Evolutionary conservation across 352 stramenopile species (phyloP), one percentile per base, ranked within the genome.

Genomic region (Phytopythium litorale): DNA sequence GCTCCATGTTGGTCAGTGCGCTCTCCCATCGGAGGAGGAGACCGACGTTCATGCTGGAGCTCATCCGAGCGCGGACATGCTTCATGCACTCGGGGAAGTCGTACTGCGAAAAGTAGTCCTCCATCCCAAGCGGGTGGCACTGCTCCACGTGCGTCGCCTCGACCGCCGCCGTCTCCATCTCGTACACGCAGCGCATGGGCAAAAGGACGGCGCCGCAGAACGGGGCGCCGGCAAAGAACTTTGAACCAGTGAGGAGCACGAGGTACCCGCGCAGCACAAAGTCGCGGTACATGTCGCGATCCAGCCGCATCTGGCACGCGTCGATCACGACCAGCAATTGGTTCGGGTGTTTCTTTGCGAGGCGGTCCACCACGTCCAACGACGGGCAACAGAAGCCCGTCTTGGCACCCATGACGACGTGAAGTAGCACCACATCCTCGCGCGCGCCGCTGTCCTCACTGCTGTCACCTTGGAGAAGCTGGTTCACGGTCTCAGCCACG

Each of bases 131-230:
- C 7, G 88, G 88, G 28, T 88, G 68, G 53, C 81, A 89, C 19
- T 87, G 35, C 61, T 91, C 77, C 1, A 75, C 76, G 59, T 87
- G 70, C 23, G 78, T 75, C 25, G 53, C 19, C 46, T 84, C 73
- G 7, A 85, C 69, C 7, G 78, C 76, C 7, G 76, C 75, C 9
- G 71, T 72, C 75, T 96, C 85, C 69, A 97, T 86, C 62, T 96
- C 88, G 46, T 82, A 79, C 23, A 94, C 76, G 40, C 78, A 89
- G 21, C 74, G 79, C 62, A 86, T 87, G 0, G 89, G 86, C 62
- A 96, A 67, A n/a, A 96, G 60, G 51, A 96, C 81, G 4, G 82
- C 84, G 57, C 89, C 89, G 51, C 86, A 94, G 64, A 97, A 97
- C 4, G 89, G 89, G 0, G 84, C 87, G 8, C 86, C 89, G 18